A percentile compares a stretch with the other conserved stretches of the same genome.
These are phyloP conservation scores for Elongisporangium senticosum DNA, from an alignment of 352 stramenopile genomes.

Conservation along the genomic window DNA sequence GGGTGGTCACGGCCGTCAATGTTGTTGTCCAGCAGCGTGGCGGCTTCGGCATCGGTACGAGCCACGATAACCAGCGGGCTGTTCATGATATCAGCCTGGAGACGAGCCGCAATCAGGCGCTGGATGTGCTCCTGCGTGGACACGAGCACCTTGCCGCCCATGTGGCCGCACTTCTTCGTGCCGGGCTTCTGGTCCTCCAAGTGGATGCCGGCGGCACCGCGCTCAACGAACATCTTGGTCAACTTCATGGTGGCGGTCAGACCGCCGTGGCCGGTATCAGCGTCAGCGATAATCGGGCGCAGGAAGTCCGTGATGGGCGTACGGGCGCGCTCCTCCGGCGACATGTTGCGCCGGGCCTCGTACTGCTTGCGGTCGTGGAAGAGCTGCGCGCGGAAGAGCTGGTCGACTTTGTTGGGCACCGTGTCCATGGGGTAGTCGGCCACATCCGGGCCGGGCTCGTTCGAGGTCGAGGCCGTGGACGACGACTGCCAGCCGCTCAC, in stretches of 20 bases:
- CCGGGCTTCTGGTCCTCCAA: conserved; percentile 98
- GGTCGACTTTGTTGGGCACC: conserved; percentile 97
- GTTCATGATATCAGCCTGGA: conserved; percentile 96
- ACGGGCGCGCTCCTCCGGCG: conserved; percentile 63
- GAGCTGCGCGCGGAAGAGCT: conserved; percentile 95
- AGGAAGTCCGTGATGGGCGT: conserved; percentile 92
- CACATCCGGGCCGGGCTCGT: conserved; percentile 95
- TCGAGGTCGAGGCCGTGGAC: conserved; percentile 91
- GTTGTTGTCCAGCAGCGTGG: conserved; percentile 97
- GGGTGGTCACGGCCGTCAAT: conserved; percentile 96
- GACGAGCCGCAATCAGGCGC: conserved; percentile 92
- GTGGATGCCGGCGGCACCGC: conserved; percentile 96
- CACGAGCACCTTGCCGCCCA: conserved; percentile 98
- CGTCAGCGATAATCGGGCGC: conserved; percentile 95
- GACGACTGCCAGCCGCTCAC: conserved; percentile 97
- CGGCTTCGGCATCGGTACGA: conserved; percentile 96
- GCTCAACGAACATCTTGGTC: conserved; percentile 98
- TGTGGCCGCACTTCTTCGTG: conserved; percentile 99
- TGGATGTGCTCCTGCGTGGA: conserved; percentile 97
- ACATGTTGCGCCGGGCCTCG: conserved; percentile 87
- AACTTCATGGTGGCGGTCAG: conserved; percentile 98
- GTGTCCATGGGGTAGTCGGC: conserved; percentile 99
- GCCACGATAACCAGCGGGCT: conserved; percentile 94
- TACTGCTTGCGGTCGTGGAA: conserved; percentile 98
- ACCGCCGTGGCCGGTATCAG: conserved; percentile 95